phyloP scores from a whole-genome alignment of 164 flowering plant species.

The Tetrastigma voinierianum region DNA sequence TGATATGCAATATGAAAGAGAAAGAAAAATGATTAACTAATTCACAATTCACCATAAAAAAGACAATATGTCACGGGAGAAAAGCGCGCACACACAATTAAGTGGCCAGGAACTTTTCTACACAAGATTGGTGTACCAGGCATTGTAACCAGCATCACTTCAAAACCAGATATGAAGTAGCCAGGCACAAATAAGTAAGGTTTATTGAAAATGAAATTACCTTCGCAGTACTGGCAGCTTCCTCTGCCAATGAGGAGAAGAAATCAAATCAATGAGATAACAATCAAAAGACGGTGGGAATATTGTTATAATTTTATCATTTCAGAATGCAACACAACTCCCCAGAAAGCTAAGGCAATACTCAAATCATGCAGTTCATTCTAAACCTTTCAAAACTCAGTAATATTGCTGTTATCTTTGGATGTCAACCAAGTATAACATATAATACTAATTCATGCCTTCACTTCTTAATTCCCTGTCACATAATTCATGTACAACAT shows the following conservation, averaged over 20 bases:
- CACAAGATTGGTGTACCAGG: too few relatives aligned
- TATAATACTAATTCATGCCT: too few relatives aligned
- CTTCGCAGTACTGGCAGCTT: slow-evolving; percentile 75
- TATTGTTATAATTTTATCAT: not conserved
- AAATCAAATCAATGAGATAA: slow-evolving; percentile 2
- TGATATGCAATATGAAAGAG: not conserved
- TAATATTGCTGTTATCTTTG: not conserved
- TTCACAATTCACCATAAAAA: too few relatives aligned
- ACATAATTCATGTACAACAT: too few relatives aligned
- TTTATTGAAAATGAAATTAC: slow-evolving; percentile 29
- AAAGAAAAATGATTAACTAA: not conserved
- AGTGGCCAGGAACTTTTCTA: too few relatives aligned
- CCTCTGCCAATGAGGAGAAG: slow-evolving; percentile 57
- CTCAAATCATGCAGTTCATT: not conserved
- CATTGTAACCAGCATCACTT: too few relatives aligned
- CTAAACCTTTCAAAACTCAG: not conserved
- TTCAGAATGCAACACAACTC: not conserved
- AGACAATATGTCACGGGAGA: too few relatives aligned
- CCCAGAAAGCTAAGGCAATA: not conserved
- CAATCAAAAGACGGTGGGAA: not conserved
- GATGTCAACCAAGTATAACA: too few relatives aligned
- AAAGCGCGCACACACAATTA: too few relatives aligned
- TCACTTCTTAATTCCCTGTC: too few relatives aligned
- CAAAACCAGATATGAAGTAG: too few relatives aligned
- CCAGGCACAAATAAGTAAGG: not conserved